phyloP scores from a whole-genome alignment of 345 rosid genomes.

The Citrus sp. region DNA sequence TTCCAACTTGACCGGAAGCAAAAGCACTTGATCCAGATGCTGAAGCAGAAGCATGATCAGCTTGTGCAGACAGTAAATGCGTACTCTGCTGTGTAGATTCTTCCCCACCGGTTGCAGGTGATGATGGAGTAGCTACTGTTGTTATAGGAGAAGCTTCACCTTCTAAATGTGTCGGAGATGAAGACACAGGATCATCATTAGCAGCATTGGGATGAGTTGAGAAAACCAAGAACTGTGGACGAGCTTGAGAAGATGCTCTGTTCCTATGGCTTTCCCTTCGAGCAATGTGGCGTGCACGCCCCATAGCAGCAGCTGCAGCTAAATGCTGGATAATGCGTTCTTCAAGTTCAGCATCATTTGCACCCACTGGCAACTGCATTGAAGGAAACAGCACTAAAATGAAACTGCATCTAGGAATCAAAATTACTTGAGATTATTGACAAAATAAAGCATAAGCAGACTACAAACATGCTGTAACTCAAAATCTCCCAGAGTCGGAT shows the following conservation, averaged over 20 bases:
- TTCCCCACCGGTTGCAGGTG: slow-evolving; percentile 36
- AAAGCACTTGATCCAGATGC: slow-evolving; percentile 45
- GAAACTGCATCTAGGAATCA: background rate
- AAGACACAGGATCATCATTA: slow-evolving; percentile 42
- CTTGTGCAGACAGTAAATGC: slow-evolving; percentile 30
- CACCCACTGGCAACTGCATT: slow-evolving; percentile 70
- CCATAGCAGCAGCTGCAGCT: slow-evolving; percentile 98
- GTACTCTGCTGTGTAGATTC: slow-evolving; percentile 38
- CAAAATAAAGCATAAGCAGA: slow-evolving; percentile 13
- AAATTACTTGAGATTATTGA: slow-evolving; percentile 2
- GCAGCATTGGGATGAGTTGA: slow-evolving; percentile 59
- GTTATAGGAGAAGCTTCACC: slow-evolving; percentile 42
- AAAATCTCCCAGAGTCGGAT: slow-evolving; percentile 92
- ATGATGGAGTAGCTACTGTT: slow-evolving; percentile 40
- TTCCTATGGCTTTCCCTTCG: slow-evolving; percentile 85
- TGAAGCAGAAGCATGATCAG: slow-evolving; percentile 41
- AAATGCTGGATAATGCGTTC: slow-evolving; percentile 95
- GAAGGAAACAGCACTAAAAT: slow-evolving; percentile 14
- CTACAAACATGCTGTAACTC: slow-evolving; percentile 85
- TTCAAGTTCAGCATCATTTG: slow-evolving; percentile 84
- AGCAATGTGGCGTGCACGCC: slow-evolving; percentile 70
- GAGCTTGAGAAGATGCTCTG: slow-evolving; percentile 68
- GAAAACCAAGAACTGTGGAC: slow-evolving; percentile 73
- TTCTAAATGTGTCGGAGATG: slow-evolving; percentile 56
- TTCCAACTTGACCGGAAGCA: slow-evolving; percentile 29